Evolutionary conservation across 1,139 yeast genomes (phyloP).

Genomic region (Zygoascus meyerae): DNA sequence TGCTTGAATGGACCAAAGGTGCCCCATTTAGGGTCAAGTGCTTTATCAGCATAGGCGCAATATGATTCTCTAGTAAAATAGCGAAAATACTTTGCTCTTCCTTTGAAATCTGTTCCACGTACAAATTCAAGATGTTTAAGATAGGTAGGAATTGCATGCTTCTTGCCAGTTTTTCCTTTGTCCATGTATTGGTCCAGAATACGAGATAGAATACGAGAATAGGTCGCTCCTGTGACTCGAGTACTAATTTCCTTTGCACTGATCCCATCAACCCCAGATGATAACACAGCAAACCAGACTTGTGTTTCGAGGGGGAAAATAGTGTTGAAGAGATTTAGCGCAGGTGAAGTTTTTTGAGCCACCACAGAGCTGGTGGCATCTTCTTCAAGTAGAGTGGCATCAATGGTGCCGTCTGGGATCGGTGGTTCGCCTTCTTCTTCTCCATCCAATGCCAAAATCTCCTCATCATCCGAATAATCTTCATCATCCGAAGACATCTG

Average conservation of each 20-base stretch:
- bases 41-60: conserved; percentile 27
- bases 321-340: conserved; percentile 37
- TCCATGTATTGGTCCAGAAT: conserved; percentile 42
- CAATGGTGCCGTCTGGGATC: conserved; percentile 7
- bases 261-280: conserved; percentile 44
- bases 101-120: conserved; percentile 65
- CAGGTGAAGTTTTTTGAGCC: conserved; percentile 16
- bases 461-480: conserved; percentile 30
- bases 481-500: conserved; percentile 24
- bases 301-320: conserved; percentile 62
- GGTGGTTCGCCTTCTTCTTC: conserved; percentile 28
- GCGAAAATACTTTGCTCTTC: conserved; percentile 66
- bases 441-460: conserved; percentile 31
- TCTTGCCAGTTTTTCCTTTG: conserved; percentile 27
- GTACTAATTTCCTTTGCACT: conserved; percentile 51
- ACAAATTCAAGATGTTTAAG: conserved; percentile 43
- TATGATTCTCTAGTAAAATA: conserved; percentile 49
- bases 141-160: conserved; percentile 24
- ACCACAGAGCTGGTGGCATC: conserved; percentile 2
- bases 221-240: conserved; percentile 49
- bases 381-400: conserved; percentile 16
- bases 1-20: conserved; percentile 16
- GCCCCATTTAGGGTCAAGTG: conserved; percentile 30
- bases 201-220: conserved; percentile 46
- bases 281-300: conserved; percentile 44